Percentiles rank a stretch among this genome's conserved stretches.
Evolutionary conservation across 2,329 filamentous ascomycete species (phyloP).

Genomic region (Colletotrichum liaoningense): DNA sequence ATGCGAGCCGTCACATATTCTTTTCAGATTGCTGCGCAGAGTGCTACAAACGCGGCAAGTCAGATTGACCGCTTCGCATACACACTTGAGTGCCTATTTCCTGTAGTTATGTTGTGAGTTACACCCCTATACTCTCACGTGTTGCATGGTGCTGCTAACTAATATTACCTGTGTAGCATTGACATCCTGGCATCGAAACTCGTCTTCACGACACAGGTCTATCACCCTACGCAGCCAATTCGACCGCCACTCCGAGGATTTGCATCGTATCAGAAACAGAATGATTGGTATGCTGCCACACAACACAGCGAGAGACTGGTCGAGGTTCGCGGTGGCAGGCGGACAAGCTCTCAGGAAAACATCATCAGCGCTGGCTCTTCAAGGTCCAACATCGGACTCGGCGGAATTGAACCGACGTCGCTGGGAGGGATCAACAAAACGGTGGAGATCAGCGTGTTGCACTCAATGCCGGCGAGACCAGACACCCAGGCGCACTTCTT

Average conservation of each 20-base stretch:
- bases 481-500: neutral
- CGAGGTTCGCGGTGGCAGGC: neutral
- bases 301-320: neutral
- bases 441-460: slow-evolving; percentile 16
- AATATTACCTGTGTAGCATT: slow-evolving; percentile 38
- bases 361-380: neutral
- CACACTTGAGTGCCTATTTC: slow-evolving; percentile 55
- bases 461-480: slow-evolving; percentile 1
- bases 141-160: neutral
- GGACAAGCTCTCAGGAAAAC: neutral
- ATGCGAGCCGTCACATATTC: slow-evolving; percentile 54
- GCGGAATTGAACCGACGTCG: neutral
- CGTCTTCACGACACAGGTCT: slow-evolving; percentile 36
- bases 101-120: slow-evolving; percentile 52
- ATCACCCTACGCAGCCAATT: neutral
- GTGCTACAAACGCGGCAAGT: slow-evolving; percentile 48
- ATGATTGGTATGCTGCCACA: neutral
- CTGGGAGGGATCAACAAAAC: slow-evolving; percentile 27
- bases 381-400: neutral
- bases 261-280: neutral
- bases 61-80: slow-evolving; percentile 56
- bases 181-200: slow-evolving; percentile 49
- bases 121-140: neutral
- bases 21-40: slow-evolving; percentile 50
- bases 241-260: neutral